phyloP scores from a whole-genome alignment of 345 rosid species.

The Hibiscus mutabilis region DNA sequence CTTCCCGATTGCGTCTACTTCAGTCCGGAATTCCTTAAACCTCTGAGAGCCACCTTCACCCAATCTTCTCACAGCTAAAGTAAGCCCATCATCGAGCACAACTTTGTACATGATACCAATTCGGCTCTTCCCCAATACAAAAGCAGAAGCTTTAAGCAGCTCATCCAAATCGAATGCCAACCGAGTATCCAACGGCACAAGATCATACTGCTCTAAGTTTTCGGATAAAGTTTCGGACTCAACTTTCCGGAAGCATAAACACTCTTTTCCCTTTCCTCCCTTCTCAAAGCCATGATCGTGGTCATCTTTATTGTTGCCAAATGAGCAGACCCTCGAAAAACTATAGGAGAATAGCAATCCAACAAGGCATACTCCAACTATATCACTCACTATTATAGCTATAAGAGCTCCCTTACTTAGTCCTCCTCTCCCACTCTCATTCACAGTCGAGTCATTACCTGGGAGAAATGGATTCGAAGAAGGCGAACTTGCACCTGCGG shows the following conservation, averaged over 20 bases:
- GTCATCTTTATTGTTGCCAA: slow-evolving; percentile 32
- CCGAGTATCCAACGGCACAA: slow-evolving; percentile 65
- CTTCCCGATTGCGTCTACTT: slow-evolving; percentile 94
- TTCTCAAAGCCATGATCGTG: slow-evolving; percentile 46
- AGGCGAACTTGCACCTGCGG: slow-evolving; percentile 39
- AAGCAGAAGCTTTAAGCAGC: slow-evolving; percentile 92
- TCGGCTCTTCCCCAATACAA: slow-evolving; percentile 94
- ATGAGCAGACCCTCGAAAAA: slow-evolving; percentile 53
- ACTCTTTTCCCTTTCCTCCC: slow-evolving; percentile 50
- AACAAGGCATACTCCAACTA: slow-evolving; percentile 75
- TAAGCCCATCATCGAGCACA: slow-evolving; percentile 84
- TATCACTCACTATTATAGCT: slow-evolving; percentile 72
- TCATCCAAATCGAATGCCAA: slow-evolving; percentile 87
- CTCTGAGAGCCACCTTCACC: slow-evolving; percentile 61
- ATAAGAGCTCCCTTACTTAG: slow-evolving; percentile 55
- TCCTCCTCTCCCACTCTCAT: slow-evolving; percentile 39
- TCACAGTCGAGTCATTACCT: background rate
- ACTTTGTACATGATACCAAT: slow-evolving; percentile 95
- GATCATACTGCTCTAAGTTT: slow-evolving; percentile 69
- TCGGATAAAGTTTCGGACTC: slow-evolving; percentile 75
- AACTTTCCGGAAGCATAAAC: slow-evolving; percentile 73
- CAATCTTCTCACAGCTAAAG: slow-evolving; percentile 77
- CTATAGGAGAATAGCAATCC: slow-evolving; percentile 85
- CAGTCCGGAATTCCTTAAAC: slow-evolving; percentile 90
- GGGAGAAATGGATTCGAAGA: slow-evolving; percentile 34